Evolutionary conservation across 768 basidiomycete genomes (phyloP), one percentile per base, ranked within the genome.

Genomic region (Chalciporus piperatus): DNA sequence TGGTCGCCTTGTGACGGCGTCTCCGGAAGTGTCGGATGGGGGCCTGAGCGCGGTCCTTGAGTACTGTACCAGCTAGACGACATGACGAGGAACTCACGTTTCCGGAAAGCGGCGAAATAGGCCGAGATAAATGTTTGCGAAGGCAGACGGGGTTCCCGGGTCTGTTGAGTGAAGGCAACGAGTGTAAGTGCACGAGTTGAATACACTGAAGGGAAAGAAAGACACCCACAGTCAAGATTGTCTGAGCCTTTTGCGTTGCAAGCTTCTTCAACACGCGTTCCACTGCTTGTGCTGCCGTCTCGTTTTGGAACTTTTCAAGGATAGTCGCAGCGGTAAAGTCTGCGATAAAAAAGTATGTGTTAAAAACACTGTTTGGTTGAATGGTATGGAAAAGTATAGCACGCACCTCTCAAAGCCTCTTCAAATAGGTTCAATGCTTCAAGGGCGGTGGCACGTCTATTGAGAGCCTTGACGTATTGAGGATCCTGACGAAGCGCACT

Each of bases 281-380:
- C 8, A 98, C 92, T 0, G 89, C 75, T 47, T 83, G 78, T 4
- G 88, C 82, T 2, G 93, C 87, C 1, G 73, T 59, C 55, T 89
- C 82, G 63, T 95, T 92, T 65, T 85, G 79, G 82, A 98, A 97
- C 62, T 87, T 85, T 69, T 95, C 92, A 38, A 99, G 79, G 57
- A 99, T 96, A 14, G 95, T 93, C 0, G 90, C 86, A n/a, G 96
- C 92, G 0, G 96, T 98, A 76, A 85, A 98, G 69, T 99, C 96
- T 94, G 28, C 12, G 38, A 28, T 17, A 41, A 3, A 32, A 19
- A 8, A 2, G 10, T 45, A 42, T 42, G 22, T 45, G 44, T 37
- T 16, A 25, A 30, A 38, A 11, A 14, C 2, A 46, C 3, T 3
- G 39, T 38, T 22, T 17, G 17, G 1, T 23, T 30, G 48, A 37